phyloP scores from a whole-genome alignment of 139 green algal species.

The Tetradesmus obliquus region DNA sequence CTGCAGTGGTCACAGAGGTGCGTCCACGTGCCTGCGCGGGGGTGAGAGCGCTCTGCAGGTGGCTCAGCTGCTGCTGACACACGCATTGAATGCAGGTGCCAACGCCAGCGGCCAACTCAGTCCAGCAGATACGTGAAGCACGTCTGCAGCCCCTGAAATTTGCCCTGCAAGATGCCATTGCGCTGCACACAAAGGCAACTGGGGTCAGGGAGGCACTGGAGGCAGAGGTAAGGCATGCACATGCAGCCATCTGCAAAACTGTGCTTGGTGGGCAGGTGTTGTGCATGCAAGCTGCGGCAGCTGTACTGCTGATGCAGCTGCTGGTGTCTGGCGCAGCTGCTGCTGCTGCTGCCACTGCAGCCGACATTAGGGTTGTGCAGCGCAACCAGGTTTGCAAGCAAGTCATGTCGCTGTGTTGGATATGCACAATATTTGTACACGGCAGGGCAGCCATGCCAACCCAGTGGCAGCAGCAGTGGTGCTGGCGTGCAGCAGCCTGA shows the following conservation, averaged over 20 bases:
- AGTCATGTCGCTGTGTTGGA: no score
- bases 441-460: no score
- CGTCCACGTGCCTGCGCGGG: neutral
- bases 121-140: slow-evolving; percentile 39
- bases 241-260: neutral
- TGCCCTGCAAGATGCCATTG: slow-evolving; percentile 44
- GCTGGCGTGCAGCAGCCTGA: no score
- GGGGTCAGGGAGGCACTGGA: slow-evolving; percentile 63
- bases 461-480: no score
- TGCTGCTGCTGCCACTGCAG: neutral
- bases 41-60: neutral
- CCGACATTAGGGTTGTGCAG: neutral
- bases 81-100: neutral
- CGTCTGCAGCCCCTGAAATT: slow-evolving; percentile 31
- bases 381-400: neutral
- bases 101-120: neutral
- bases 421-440: no score
- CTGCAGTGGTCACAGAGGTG: neutral
- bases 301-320: neutral
- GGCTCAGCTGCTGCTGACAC: slow-evolving; percentile 11
- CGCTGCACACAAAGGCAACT: slow-evolving; percentile 49
- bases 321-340: neutral
- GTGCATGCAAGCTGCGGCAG: neutral
- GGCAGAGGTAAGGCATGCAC: slow-evolving; percentile 50
- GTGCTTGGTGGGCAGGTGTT: neutral